A percentile compares a stretch with the other conserved stretches of the same genome.
phyloP scores from a whole-genome alignment of 805 yeast genomes.

The Candida broadrunensis region DNA sequence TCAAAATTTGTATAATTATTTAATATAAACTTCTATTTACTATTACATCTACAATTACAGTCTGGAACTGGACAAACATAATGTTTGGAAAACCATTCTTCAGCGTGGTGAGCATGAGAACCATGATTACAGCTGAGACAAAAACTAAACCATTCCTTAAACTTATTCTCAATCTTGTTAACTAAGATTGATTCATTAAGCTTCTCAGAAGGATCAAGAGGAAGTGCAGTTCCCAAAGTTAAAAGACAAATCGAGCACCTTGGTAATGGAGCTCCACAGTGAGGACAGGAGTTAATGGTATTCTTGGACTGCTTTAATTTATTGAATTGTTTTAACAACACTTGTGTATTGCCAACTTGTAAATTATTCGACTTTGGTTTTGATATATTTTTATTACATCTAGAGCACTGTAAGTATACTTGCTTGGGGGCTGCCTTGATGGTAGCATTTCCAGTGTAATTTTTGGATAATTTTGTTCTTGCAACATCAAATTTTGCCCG shows the following conservation, averaged over 20 bases:
- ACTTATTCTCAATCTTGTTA: slow-evolving; percentile 36
- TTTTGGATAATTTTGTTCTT: slow-evolving; percentile 60
- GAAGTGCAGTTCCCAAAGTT: slow-evolving; percentile 68
- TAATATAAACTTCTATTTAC: slow-evolving; percentile 30
- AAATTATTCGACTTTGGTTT: slow-evolving; percentile 19
- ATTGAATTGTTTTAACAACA: slow-evolving; percentile 33
- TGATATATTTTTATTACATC: slow-evolving; percentile 75
- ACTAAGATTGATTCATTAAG: slow-evolving; percentile 13
- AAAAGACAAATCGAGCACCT: slow-evolving; percentile 86
- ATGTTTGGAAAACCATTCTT: slow-evolving; percentile 91
- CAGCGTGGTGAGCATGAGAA: slow-evolving; percentile 92
- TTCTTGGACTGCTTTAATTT: slow-evolving; percentile 17
- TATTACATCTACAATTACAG: slow-evolving; percentile 80
- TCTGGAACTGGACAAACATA: slow-evolving; percentile 92
- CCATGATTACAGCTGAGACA: slow-evolving; percentile 92
- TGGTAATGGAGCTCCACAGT: slow-evolving; percentile 85
- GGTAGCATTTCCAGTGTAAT: slow-evolving; percentile 45
- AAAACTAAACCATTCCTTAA: slow-evolving; percentile 86
- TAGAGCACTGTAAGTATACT: slow-evolving; percentile 73
- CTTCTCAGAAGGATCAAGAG: slow-evolving; percentile 33
- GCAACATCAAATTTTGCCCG: slow-evolving; percentile 86
- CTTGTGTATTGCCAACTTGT: slow-evolving; percentile 12
- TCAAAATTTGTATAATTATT: too few species aligned
- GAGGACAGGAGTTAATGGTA: slow-evolving; percentile 56
- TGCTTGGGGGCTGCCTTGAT: slow-evolving; percentile 63